These are phyloP conservation scores for Tremella yokohamensis DNA, from an alignment of 768 basidiomycete species.

Conservation along the genomic window DNA sequence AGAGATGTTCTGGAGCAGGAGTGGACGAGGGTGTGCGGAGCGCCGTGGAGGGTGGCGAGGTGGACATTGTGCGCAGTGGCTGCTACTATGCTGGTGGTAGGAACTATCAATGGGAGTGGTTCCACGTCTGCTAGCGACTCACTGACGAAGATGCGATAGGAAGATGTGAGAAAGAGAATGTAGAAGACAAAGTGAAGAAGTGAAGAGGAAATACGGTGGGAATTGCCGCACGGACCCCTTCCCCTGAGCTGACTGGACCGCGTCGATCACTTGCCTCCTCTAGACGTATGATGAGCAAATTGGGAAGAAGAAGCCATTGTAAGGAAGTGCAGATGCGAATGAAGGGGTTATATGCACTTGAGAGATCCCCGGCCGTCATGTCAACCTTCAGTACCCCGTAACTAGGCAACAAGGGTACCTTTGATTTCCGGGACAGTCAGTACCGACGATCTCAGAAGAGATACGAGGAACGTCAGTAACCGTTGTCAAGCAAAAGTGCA, in stretches of 20 bases:
- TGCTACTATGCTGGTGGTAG: not conserved
- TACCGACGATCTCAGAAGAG: not conserved
- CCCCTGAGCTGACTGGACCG: not conserved
- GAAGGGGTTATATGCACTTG: no score
- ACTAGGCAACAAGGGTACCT: no score
- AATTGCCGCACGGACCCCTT: conserved; percentile 1
- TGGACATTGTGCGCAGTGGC: conserved; percentile 9
- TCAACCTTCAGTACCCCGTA: no score
- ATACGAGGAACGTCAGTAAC: not conserved
- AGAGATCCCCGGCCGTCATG: no score
- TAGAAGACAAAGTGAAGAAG: not conserved
- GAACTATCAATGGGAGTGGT: not conserved
- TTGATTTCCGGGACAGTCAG: not conserved
- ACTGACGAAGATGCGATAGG: not conserved
- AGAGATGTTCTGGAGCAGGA: not conserved
- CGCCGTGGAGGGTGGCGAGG: conserved; percentile 17
- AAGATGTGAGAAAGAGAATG: not conserved
- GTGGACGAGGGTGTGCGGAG: conserved; percentile 12
- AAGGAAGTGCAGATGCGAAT: no score
- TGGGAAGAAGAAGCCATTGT: no score
- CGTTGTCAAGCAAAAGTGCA: conserved; percentile 1
- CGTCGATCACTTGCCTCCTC: not conserved
- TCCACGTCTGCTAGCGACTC: not conserved
- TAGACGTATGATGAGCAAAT: no score
- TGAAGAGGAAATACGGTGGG: not conserved